Evolutionary conservation across 2,329 filamentous ascomycete species (phyloP).

Genomic region (Aspergillus latus): DNA sequence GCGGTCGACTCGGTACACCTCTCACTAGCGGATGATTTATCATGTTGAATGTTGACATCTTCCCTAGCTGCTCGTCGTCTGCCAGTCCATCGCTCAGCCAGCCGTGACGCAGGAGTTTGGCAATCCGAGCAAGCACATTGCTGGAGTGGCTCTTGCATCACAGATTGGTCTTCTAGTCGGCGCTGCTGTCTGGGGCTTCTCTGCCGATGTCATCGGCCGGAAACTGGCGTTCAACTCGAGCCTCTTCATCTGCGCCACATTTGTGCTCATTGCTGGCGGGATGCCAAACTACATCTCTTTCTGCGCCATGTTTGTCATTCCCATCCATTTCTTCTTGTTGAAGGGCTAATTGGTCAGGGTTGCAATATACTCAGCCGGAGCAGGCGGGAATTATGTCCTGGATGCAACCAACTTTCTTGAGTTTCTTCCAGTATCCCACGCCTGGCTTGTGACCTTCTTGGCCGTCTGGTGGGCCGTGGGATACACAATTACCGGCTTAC

Average conservation of each 20-base stretch:
- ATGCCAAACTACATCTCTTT: constrained; percentile 62
- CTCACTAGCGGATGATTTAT: neutral
- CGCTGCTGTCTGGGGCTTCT: constrained; percentile 76
- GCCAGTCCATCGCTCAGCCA: constrained; percentile 20
- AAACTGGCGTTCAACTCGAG: constrained; percentile 78
- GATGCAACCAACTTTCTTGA: constrained; percentile 81
- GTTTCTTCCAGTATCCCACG: constrained; percentile 70
- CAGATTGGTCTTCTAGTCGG: constrained; percentile 69
- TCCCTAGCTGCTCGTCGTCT: constrained; percentile 27
- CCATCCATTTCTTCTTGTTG: constrained; percentile 21
- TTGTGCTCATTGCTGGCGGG: constrained; percentile 70
- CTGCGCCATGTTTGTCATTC: constrained; percentile 17
- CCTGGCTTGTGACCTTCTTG: constrained; percentile 69
- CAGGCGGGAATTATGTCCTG: constrained; percentile 75
- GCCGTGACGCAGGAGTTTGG: constrained; percentile 58
- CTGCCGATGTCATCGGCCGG: constrained; percentile 73
- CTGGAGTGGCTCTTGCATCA: constrained; percentile 68
- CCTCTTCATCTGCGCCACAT: constrained; percentile 69
- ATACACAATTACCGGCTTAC: constrained; percentile 26
- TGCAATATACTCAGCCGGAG: constrained; percentile 37
- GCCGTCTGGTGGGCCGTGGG: constrained; percentile 83
- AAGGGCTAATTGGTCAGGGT: constrained; percentile 4
- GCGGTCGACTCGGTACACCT: constrained; percentile 33
- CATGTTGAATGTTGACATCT: neutral
- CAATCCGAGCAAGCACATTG: constrained; percentile 71